Evolutionary conservation across 176 grass and related monocot species (phyloP), one percentile per base, ranked within the genome.

Genomic region (maize (Zea mays)): DNA sequence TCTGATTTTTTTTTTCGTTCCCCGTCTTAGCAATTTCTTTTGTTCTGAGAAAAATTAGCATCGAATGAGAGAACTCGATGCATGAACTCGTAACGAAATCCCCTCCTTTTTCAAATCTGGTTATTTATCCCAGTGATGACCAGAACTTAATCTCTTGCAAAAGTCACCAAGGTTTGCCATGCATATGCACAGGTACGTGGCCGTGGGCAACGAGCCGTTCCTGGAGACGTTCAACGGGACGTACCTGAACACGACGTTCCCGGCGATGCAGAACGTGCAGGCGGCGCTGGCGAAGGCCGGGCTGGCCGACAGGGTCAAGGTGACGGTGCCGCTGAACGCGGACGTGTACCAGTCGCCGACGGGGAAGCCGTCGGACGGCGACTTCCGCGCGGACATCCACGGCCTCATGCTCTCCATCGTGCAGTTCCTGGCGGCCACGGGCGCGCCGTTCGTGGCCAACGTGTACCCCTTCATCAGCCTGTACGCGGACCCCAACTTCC

Each of bases 381-480:
- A 97, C 69, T 97, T 97, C 85, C 87, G 90, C 36, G 38, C 38
- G 8, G 76, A 97, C 85, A 97, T 97, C 82, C 93, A 81, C 33
- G 93, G 83, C 2, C 77, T 92, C 2, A 86, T 97, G 93, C 44
- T 97, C 2, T 33, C 52, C 37, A 90, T 97, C 50, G 85, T 84
- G 36, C 54, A 82, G 78, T 97, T 90, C 85, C 85, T 97, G 10
- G 84, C 81, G 13, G 74, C 88, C 17, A 97, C 75, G n/a, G 88
- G 76, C 17, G 82, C 87, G 11, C 90, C 90, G 3, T 79, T 97
- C 82, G 86, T 88, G 6, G 79, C 88, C 21, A 97, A 97, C 85
- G 88, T 97, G 42, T 97, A 97, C 79, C 93, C 93, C 2, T 97
- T 97, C 82, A 97, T 97, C 81, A 88, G 85, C 74, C 82, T 97